Base-by-base conservation (phyloP, 2,329 filamentous ascomycete species). In the Alternaria arborescens region DNA sequence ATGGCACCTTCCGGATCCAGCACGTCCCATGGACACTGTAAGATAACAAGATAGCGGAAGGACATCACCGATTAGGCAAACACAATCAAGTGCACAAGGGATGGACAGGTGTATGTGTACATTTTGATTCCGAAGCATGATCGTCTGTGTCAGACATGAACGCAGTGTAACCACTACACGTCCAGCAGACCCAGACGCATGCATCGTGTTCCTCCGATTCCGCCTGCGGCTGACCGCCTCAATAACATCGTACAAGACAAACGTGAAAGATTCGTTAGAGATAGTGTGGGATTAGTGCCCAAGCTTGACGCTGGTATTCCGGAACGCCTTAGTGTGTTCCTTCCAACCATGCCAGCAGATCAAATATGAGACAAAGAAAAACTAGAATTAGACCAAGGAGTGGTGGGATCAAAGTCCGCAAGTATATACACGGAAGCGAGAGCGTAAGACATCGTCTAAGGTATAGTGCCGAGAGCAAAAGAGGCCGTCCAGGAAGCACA, bases 391-490 rank as follows among this genome's bases (percentile, higher is more conserved):
- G 52, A 66, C 58, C 46, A 69, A 66, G 51, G 67, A 68, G 61
- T 61, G 61, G 55, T 52, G 38, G 44, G 58, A 61, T 47, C 22
- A 44, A 30, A 40, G 61, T 48, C 43, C 52, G 40, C 47, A 52
- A 67, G 62, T 66, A 67, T 69, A 47, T 69, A 69, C 65, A 69
- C 40, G 41, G 51, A 67, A 64, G 55, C 38, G 56, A 60, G 61
- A 63, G 55, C 53, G 53, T 57, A 48, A 55, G 60, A 53, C 60
- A 60, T 62, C 58, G 60, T 58, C 54, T 61, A 58, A 61, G 58
- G 58, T 51, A 61, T 61, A 50, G 42, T 52, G 58, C 54, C 42
- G 28, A 40, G 55, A 52, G 28, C 58, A 58, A 53, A 52, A 48
- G 54, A 58, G 48, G 50, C 57, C 30, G 44, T 50, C 43, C 41